Base-by-base conservation (phyloP, 2,329 filamentous ascomycete genomes). In the Fusarium continuum region DNA sequence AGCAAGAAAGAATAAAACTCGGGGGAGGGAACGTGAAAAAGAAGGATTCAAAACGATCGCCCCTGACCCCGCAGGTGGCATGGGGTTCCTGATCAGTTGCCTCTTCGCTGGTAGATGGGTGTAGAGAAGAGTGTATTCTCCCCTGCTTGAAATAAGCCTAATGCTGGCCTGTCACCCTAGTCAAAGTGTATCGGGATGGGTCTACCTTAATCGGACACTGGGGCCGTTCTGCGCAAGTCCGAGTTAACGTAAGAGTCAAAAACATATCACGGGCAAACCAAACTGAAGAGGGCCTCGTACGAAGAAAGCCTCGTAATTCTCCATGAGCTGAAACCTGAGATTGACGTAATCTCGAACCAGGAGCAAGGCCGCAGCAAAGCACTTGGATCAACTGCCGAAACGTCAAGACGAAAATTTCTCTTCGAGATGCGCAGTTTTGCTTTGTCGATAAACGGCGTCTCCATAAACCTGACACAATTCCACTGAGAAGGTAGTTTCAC, bases 401-500 rank as follows among this genome's bases (percentile, higher is more conserved):
- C 46, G 34, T n/a, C 11, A 17, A n/a, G n/a, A 36, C 11, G 2
- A 8, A 20, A 19, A 9, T 11, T 14, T 23, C 10, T 26, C 38
- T 23, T 32, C 44, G n/a, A 36, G 26, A 39, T 38, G 11, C 17
- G 19, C 26, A 38, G 23, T 40, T 41, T 51, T 23, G 40, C 31
- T 28, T 26, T 16, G 26, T 32, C 4, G 17, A 20, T 52, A 47
- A 43, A 28, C 16, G 16, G n/a, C 19, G 35, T 39, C 57, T 25
- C 43, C 34, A 40, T 40, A 43, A 26, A 67, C 64, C 48, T 58
- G 60, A 57, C 26, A 60, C 50, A 28, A 40, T 40, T 26, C 38
- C 31, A 41, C 43, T 49, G 35, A 54, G 53, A 59, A 46, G 26
- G 1, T 16, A 36, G 64, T 68, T 68, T 67, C 64, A 68, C 35